phyloP scores from a whole-genome alignment of 148 eudicot genomes.

The Camellia sinensis region DNA sequence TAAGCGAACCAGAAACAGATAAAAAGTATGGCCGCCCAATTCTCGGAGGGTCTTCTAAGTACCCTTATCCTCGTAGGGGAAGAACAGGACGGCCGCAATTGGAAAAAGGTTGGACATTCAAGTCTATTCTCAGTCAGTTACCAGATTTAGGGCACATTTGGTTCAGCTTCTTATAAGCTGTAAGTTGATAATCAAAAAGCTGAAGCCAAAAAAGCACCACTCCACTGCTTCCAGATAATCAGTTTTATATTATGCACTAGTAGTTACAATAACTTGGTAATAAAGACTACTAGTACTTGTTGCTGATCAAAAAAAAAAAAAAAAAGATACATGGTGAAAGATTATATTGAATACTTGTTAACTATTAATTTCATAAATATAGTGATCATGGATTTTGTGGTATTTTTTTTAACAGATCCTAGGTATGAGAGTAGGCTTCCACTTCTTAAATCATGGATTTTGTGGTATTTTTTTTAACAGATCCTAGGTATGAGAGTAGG shows the following conservation, averaged over 20 bases:
- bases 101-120: slow-evolving; percentile 43
- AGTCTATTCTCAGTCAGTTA: neutral
- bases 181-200: no score
- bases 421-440: slow-evolving; percentile 63
- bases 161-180: no score
- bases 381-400: neutral
- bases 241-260: neutral
- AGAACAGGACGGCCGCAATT: slow-evolving; percentile 64
- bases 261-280: neutral
- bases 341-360: neutral
- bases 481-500: slow-evolving; percentile 64
- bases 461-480: slow-evolving; percentile 29
- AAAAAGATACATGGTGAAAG: neutral
- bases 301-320: no score
- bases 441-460: slow-evolving; percentile 17
- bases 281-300: neutral
- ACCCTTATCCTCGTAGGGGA: slow-evolving; percentile 84
- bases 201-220: no score
- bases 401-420: slow-evolving; percentile 45
- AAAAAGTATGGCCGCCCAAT: slow-evolving; percentile 46
- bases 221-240: no score
- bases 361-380: neutral
- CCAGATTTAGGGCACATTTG: no score
- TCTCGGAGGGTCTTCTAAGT: slow-evolving; percentile 67
- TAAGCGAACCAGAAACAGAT: slow-evolving; percentile 64